phyloP scores from a whole-genome alignment of 192 early-diverging fungal species.

The Coemansia nantahalensis region DNA sequence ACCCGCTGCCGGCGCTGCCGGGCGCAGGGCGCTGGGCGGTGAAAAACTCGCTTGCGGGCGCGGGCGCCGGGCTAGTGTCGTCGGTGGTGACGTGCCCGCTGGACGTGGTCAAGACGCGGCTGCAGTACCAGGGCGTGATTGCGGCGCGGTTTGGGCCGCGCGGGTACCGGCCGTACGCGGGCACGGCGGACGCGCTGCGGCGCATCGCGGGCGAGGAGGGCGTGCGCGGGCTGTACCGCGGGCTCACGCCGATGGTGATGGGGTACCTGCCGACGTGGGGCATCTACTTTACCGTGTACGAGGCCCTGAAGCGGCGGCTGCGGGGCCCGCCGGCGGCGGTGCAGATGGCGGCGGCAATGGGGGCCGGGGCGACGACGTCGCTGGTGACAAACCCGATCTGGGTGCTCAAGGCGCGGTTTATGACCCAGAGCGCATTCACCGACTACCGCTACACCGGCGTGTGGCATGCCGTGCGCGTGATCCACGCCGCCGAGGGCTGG shows the following conservation, averaged over 20 bases:
- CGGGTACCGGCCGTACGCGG: slow-evolving; percentile 37
- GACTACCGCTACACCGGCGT: slow-evolving; percentile 82
- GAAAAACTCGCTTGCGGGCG: slow-evolving; percentile 79
- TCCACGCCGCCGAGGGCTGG: slow-evolving; percentile 72
- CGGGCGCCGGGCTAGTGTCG: slow-evolving; percentile 76
- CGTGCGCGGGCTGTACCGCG: slow-evolving; percentile 83
- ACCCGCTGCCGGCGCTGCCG: background rate
- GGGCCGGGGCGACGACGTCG: slow-evolving; percentile 76
- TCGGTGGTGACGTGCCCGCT: slow-evolving; percentile 85
- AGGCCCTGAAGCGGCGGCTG: slow-evolving; percentile 64
- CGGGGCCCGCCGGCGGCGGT: slow-evolving; percentile 52
- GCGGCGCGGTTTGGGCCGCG: slow-evolving; percentile 15
- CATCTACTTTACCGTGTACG: slow-evolving; percentile 91
- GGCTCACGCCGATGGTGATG: slow-evolving; percentile 80
- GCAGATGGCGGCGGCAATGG: slow-evolving; percentile 83
- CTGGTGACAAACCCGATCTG: slow-evolving; percentile 85
- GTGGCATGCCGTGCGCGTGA: slow-evolving; percentile 74
- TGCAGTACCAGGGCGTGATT: slow-evolving; percentile 78
- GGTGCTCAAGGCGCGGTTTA: slow-evolving; percentile 89
- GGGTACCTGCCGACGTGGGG: slow-evolving; percentile 91
- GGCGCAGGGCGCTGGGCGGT: slow-evolving; percentile 49
- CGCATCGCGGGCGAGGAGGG: slow-evolving; percentile 81
- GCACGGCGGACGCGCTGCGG: slow-evolving; percentile 61
- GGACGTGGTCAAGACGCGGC: slow-evolving; percentile 91
- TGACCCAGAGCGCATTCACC: slow-evolving; percentile 76